Evolutionary conservation across 2,329 filamentous ascomycete genomes (phyloP).

Genomic region (Scedosporium apiospermum): DNA sequence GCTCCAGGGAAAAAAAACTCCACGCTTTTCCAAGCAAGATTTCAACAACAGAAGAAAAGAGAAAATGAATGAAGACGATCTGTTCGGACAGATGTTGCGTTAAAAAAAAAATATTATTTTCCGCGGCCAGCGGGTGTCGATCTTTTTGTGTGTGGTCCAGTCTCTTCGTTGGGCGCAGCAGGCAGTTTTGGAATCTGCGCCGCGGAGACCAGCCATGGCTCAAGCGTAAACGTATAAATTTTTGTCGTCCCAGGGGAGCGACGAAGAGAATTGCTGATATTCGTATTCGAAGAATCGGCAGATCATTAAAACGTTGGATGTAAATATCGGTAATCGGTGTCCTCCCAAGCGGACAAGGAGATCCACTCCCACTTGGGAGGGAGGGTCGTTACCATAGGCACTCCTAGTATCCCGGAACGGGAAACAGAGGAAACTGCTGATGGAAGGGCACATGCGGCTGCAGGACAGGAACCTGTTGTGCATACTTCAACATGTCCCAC

Average conservation of each 20-base stretch:
- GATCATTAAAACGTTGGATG: no score
- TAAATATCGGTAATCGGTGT: background rate
- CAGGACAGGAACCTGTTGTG: conserved; percentile 36
- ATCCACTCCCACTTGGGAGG: background rate
- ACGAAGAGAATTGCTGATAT: no score
- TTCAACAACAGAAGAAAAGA: conserved; percentile 3
- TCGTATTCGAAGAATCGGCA: no score
- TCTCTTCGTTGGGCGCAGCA: no score
- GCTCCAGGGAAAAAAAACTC: conserved; percentile 10
- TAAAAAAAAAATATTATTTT: no score
- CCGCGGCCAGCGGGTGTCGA: no score
- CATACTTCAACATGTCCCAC: conserved; percentile 46
- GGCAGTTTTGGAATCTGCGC: no score
- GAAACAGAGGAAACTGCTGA: conserved; percentile 42
- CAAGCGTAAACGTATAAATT: no score
- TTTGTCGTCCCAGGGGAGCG: no score
- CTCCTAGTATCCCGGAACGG: conserved; percentile 41
- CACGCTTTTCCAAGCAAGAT: conserved; percentile 7
- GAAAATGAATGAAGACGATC: background rate
- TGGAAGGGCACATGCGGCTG: conserved; percentile 42
- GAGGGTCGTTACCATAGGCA: conserved; percentile 2
- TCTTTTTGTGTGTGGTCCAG: no score
- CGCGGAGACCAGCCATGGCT: no score
- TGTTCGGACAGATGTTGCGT: background rate
- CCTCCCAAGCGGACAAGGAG: background rate